Evolutionary conservation across 2,329 filamentous ascomycete species (phyloP).

Genomic region (Neurospora crassa): DNA sequence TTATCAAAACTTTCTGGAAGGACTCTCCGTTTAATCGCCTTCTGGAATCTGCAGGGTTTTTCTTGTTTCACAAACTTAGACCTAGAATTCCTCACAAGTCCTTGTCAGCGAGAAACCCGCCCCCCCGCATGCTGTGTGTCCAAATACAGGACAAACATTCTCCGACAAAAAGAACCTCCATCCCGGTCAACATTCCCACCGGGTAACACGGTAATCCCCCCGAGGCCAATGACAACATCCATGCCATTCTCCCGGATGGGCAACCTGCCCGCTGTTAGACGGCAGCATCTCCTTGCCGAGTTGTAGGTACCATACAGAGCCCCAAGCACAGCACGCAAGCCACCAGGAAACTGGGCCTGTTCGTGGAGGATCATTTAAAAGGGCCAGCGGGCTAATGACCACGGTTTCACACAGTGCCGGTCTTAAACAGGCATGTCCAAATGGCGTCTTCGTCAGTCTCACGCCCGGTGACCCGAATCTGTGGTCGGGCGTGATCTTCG

Average conservation of each 20-base stretch:
- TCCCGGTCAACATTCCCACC: slow-evolving; percentile 1
- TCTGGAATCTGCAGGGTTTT: background rate
- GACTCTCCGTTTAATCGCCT: background rate
- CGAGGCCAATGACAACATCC: background rate
- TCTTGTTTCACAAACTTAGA: background rate
- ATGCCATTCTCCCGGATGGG: slow-evolving; percentile 38
- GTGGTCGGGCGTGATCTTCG: slow-evolving; percentile 88
- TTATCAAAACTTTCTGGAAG: background rate
- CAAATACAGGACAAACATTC: background rate
- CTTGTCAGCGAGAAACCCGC: background rate
- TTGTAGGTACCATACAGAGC: slow-evolving; percentile 48
- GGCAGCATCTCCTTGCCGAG: slow-evolving; percentile 70
- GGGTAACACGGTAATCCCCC: background rate
- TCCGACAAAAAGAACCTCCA: background rate
- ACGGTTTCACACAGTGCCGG: slow-evolving; percentile 48
- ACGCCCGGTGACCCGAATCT: slow-evolving; percentile 70
- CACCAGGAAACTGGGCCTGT: background rate
- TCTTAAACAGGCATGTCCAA: slow-evolving; percentile 71
- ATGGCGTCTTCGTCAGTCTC: slow-evolving; percentile 79
- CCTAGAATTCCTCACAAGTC: background rate
- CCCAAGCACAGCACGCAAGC: slow-evolving; percentile 3
- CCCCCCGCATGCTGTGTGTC: background rate
- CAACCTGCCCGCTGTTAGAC: slow-evolving; percentile 48
- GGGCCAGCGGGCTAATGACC: background rate
- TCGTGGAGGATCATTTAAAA: background rate